Percentiles rank a stretch among this genome's conserved stretches.
phyloP scores from a whole-genome alignment of 2,329 filamentous ascomycete genomes.

The Chaetomium olivaceum region DNA sequence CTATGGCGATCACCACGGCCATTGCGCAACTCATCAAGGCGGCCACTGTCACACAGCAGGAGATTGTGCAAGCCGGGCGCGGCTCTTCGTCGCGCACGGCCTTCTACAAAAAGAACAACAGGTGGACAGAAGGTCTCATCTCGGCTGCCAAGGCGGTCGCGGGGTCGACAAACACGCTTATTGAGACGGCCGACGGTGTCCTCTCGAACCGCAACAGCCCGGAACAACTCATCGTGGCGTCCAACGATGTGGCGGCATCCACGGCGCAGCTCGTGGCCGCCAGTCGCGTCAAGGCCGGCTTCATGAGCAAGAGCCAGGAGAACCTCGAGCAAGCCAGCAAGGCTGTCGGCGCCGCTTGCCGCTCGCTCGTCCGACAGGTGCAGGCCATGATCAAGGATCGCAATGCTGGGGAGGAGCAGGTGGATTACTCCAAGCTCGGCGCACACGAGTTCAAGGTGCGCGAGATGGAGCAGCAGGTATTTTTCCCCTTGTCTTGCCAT shows the following conservation, averaged over 20 bases:
- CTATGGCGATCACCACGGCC: conserved; percentile 88
- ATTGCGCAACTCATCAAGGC: conserved; percentile 95
- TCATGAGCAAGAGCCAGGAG: conserved; percentile 98
- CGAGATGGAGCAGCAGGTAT: conserved; percentile 99
- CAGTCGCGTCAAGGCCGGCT: conserved; percentile 92
- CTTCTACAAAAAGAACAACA: conserved; percentile 99
- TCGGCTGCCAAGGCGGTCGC: conserved; percentile 97
- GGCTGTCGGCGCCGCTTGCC: conserved; percentile 86
- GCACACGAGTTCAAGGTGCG: conserved; percentile 97
- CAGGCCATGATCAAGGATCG: conserved; percentile 91
- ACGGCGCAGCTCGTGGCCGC: conserved; percentile 96
- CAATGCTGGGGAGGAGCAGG: conserved; percentile 74
- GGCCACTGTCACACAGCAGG: conserved; percentile 87
- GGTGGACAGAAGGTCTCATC: conserved; percentile 97
- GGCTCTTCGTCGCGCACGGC: conserved; percentile 85
- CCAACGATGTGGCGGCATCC: conserved; percentile 93
- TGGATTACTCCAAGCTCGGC: conserved; percentile 86
- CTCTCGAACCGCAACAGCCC: conserved; percentile 88
- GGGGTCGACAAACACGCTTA: conserved; percentile 88
- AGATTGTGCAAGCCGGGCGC: conserved; percentile 91
- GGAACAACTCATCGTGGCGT: conserved; percentile 96
- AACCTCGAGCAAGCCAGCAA: conserved; percentile 87
- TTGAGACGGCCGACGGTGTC: conserved; percentile 96
- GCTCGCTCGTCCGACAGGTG: conserved; percentile 85
- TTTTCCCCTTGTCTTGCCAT: conserved; percentile 36